Evolutionary conservation across 1,139 yeast genomes (phyloP).

Genomic region (Hemisphaericaspora xylofermentans): DNA sequence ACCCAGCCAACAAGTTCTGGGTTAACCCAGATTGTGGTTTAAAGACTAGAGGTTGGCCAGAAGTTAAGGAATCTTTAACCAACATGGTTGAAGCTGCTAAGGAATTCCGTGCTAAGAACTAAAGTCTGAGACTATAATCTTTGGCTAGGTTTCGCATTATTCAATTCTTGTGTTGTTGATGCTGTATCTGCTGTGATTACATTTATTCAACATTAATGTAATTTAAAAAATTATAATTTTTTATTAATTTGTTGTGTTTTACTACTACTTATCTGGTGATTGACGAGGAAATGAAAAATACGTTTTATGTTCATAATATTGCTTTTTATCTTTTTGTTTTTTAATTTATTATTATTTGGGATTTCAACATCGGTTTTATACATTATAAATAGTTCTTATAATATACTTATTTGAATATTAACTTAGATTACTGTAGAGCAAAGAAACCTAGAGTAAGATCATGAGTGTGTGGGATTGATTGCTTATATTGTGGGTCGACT

Average conservation of each 20-base stretch:
- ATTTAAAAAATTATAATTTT: conserved; percentile 21
- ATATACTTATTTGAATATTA: not conserved
- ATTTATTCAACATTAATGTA: conserved; percentile 72
- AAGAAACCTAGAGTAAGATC: too few species aligned
- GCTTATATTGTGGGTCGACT: too few species aligned
- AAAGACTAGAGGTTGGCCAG: conserved; percentile 96
- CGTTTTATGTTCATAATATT: conserved; percentile 14
- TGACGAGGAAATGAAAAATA: conserved; percentile 16
- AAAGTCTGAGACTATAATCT: conserved; percentile 13
- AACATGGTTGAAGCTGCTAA: conserved; percentile 99
- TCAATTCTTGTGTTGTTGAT: conserved; percentile 41
- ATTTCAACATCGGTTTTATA: conserved; percentile 39
- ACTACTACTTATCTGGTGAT: conserved; percentile 18
- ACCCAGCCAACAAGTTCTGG: conserved; percentile 98
- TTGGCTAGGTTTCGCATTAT: conserved; percentile 22
- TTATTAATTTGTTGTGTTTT: conserved; percentile 15
- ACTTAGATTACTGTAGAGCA: too few species aligned
- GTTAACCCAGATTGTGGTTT: conserved; percentile 99
- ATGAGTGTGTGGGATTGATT: too few species aligned
- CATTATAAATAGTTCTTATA: not conserved
- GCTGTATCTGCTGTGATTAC: conserved; percentile 43
- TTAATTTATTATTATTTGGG: conserved; percentile 33
- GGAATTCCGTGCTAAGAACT: conserved; percentile 73
- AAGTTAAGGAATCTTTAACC: conserved; percentile 80
- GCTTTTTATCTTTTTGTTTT: conserved; percentile 20